A percentile compares a stretch with the other conserved stretches of the same genome.
phyloP scores from a whole-genome alignment of 2,329 filamentous ascomycete species.

The Cladosporium cucumerinum region DNA sequence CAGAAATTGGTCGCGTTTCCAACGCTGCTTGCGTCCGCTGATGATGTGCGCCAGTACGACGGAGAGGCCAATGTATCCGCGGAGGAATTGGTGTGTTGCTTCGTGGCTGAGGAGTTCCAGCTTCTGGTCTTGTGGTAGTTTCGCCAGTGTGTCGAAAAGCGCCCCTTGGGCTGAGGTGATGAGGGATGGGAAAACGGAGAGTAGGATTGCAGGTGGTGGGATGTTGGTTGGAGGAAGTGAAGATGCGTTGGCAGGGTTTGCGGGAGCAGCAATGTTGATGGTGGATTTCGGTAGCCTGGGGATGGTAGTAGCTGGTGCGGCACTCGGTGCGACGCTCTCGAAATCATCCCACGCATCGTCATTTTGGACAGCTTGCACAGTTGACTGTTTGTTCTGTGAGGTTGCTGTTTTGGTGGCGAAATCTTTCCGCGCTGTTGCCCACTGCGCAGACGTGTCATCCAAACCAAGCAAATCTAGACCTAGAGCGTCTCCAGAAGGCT shows the following conservation, averaged over 20 bases:
- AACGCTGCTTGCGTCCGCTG: conserved; percentile 78
- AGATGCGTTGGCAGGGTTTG: conserved; percentile 4
- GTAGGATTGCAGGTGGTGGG: conserved; percentile 78
- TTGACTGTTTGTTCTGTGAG: background rate
- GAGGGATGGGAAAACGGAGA: conserved; percentile 71
- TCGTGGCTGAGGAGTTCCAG: conserved; percentile 60
- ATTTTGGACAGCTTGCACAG: conserved; percentile 11
- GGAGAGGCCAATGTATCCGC: conserved; percentile 60
- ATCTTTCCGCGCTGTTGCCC: background rate
- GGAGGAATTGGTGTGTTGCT: conserved; percentile 60
- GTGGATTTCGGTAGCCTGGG: conserved; percentile 12
- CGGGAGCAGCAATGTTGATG: conserved; percentile 1
- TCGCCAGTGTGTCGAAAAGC: conserved; percentile 63
- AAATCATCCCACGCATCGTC: conserved; percentile 48
- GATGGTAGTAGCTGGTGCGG: background rate
- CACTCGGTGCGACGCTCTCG: conserved; percentile 24
- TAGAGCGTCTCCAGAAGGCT: background rate
- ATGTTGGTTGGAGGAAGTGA: conserved; percentile 67
- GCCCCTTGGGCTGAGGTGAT: conserved; percentile 62
- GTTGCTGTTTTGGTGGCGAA: conserved; percentile 3
- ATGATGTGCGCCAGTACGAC: conserved; percentile 75
- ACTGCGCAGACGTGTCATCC: conserved; percentile 21
- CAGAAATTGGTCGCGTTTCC: conserved; percentile 84
- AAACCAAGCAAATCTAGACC: conserved; percentile 29
- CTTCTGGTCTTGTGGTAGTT: conserved; percentile 49